Evolutionary conservation across 78 protist genomes (phyloP).

Genomic region (Pigoraptor vietnamica): DNA sequence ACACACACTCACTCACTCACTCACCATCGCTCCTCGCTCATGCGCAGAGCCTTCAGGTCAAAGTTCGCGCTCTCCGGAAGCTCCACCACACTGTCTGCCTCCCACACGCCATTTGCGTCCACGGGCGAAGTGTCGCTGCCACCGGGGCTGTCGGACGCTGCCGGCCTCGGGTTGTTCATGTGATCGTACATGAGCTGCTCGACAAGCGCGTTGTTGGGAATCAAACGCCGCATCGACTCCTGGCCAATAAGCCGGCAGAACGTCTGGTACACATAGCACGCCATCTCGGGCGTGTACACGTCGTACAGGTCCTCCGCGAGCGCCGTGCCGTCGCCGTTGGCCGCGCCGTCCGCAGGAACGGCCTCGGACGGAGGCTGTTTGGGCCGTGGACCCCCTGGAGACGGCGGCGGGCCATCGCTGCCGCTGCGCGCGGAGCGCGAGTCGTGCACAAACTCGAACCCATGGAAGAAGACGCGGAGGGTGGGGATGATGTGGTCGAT

Average conservation of each 20-base stretch:
- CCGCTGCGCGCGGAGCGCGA: not conserved
- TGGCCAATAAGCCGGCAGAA: not conserved
- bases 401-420: not conserved
- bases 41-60: no score
- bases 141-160: no score
- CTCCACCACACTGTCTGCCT: no score
- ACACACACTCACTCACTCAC: no score
- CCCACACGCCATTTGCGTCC: no score
- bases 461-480: not conserved
- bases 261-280: not conserved
- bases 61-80: no score
- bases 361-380: no score
- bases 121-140: no score
- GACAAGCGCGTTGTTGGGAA: not conserved
- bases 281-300: not conserved
- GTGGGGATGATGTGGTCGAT: not conserved
- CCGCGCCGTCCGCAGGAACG: not conserved
- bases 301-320: not conserved
- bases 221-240: not conserved
- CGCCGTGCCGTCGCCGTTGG: no score
- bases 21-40: no score
- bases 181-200: conserved; percentile 5
- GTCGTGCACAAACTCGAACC: not conserved
- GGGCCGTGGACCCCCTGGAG: no score
- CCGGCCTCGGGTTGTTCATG: not conserved